Conservation (phyloP, 2,329 filamentous ascomycete genomes). For the Aspergillus awamori region DNA sequence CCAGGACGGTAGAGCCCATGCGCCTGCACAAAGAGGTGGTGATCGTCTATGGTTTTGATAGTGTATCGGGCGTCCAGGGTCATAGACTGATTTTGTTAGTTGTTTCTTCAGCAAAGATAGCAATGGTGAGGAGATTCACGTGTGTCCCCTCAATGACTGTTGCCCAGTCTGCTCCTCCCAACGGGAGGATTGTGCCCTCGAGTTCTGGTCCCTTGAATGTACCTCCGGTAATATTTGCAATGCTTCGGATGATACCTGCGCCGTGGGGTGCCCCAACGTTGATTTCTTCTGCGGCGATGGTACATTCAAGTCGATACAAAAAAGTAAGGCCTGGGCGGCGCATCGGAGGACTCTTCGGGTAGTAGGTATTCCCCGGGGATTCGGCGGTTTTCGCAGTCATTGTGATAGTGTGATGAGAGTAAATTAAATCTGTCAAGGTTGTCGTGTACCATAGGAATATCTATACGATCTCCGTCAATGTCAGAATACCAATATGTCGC, state of each 20-base stretch:
- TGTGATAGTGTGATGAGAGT: not conserved
- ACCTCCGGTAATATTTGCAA: conserved; percentile 27
- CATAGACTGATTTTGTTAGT: conserved; percentile 27
- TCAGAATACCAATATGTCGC: not conserved
- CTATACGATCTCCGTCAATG: too few species aligned
- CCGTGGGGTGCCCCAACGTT: conserved; percentile 27
- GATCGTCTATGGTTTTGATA: conserved; percentile 23
- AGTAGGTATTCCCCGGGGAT: conserved; percentile 28
- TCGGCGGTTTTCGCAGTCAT: not conserved
- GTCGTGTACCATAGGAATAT: not conserved
- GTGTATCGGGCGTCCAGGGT: conserved; percentile 29
- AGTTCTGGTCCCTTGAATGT: conserved; percentile 29
- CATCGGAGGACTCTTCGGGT: conserved; percentile 27
- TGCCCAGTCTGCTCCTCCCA: conserved; percentile 29
- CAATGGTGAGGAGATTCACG: conserved; percentile 7
- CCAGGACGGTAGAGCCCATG: conserved; percentile 30
- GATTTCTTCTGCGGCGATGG: conserved; percentile 27
- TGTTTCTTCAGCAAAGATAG: conserved; percentile 18
- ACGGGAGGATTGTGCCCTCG: conserved; percentile 24
- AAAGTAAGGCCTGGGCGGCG: conserved; percentile 25
- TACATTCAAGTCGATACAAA: conserved; percentile 30
- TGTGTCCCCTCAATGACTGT: conserved; percentile 30
- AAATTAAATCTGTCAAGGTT: not conserved
- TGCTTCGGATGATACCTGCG: conserved; percentile 22
- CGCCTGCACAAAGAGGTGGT: conserved; percentile 29